Evolutionary conservation across 2,329 filamentous ascomycete genomes (phyloP).

Genomic region (Fusarium miscanthi): DNA sequence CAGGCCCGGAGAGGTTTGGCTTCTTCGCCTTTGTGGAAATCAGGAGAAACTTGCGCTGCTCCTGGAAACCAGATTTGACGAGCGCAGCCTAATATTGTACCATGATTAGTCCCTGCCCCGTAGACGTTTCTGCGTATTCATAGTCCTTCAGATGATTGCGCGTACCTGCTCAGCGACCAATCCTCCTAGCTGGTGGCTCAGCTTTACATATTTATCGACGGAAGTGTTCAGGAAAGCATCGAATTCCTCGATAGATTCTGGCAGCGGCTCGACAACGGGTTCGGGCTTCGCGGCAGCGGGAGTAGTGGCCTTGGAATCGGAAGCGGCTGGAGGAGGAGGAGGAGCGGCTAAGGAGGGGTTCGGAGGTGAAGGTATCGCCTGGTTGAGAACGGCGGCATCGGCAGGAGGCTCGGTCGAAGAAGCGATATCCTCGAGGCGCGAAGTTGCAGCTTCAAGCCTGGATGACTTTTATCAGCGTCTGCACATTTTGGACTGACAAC

Average conservation of each 20-base stretch:
- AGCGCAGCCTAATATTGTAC: constrained; percentile 57
- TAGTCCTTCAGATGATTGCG: neutral
- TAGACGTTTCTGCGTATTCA: neutral
- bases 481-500: neutral
- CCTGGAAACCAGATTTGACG: constrained; percentile 76
- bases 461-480: constrained; percentile 60
- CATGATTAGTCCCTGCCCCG: neutral
- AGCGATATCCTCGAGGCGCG: constrained; percentile 95
- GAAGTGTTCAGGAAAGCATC: constrained; percentile 80
- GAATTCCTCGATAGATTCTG: constrained; percentile 87
- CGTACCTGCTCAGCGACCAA: constrained; percentile 83
- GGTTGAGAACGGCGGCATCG: constrained; percentile 59
- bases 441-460: constrained; percentile 97
- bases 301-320: constrained; percentile 51
- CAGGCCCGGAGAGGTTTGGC: constrained; percentile 73
- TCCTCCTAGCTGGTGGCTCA: constrained; percentile 82
- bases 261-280: constrained; percentile 66
- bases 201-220: constrained; percentile 80
- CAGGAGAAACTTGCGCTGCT: constrained; percentile 87
- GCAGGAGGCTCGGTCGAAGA: constrained; percentile 74
- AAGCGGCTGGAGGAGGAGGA: constrained; percentile 47
- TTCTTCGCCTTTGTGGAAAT: constrained; percentile 93
- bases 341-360: constrained; percentile 47
- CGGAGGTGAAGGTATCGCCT: constrained; percentile 50
- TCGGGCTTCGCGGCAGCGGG: constrained; percentile 49